These are phyloP conservation scores for Pseudocercospora musae DNA, from an alignment of 2,329 filamentous ascomycete species.

Conservation along the genomic window DNA sequence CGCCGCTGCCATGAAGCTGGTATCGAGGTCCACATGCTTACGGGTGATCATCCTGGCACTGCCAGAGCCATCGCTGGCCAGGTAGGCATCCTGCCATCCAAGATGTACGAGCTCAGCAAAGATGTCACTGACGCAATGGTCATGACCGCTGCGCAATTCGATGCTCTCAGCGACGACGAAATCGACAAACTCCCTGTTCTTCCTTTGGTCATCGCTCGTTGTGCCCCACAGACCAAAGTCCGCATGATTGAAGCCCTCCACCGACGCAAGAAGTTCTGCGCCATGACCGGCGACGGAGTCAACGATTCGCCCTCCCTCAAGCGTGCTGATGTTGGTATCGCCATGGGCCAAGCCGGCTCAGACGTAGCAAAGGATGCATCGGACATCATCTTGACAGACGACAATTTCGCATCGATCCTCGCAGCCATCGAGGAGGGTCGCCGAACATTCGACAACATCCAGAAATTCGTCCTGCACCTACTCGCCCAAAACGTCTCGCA, in stretches of 20 bases:
- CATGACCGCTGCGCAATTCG: constrained; percentile 59
- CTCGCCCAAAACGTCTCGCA: constrained; percentile 93
- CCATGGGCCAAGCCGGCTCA: constrained; percentile 79
- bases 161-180: constrained; percentile 69
- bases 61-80: constrained; percentile 74
- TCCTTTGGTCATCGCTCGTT: constrained; percentile 78
- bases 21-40: constrained; percentile 80
- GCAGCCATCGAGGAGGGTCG: constrained; percentile 79
- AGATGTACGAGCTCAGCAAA: constrained; percentile 58
- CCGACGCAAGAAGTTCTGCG: constrained; percentile 70
- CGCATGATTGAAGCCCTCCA: constrained; percentile 88
- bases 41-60: constrained; percentile 76
- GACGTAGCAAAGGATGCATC: constrained; percentile 83
- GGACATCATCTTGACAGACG: constrained; percentile 80
- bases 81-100: constrained; percentile 68
- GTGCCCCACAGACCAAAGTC: constrained; percentile 81
- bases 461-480: constrained; percentile 87
- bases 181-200: constrained; percentile 72
- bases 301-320: constrained; percentile 82
- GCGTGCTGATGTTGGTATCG: constrained; percentile 79
- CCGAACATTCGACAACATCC: constrained; percentile 84
- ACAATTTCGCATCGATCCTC: constrained; percentile 85
- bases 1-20: constrained; percentile 68
- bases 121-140: constrained; percentile 67
- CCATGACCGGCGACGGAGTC: constrained; percentile 86